These are phyloP conservation scores for Talaromyces nanjingensis DNA, from an alignment of 495 filamentous ascomycete species.

Conservation along the genomic window DNA sequence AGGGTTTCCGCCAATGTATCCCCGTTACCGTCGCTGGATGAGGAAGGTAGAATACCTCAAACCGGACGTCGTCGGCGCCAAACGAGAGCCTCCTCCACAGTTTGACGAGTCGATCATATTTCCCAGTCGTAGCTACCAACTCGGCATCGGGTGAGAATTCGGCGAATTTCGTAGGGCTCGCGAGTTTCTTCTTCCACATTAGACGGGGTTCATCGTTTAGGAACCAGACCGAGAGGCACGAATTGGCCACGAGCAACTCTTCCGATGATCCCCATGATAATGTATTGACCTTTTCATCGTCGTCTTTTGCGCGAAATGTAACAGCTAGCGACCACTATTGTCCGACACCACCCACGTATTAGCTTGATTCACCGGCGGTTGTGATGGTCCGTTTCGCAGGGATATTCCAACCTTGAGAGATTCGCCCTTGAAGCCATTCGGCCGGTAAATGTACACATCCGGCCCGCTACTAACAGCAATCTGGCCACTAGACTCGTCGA, in stretches of 20 bases:
- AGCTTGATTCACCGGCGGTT: conserved; percentile 1
- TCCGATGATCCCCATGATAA: conserved; percentile 82
- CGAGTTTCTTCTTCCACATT: conserved; percentile 69
- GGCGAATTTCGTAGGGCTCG: conserved; percentile 68
- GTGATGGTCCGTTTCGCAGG: neutral
- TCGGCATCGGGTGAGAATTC: conserved; percentile 78
- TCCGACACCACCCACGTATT: conserved; percentile 5
- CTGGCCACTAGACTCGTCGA: conserved; percentile 79
- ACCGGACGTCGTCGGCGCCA: conserved; percentile 72
- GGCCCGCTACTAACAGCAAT: conserved; percentile 64
- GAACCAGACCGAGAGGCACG: conserved; percentile 64
- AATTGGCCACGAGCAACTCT: conserved; percentile 73
- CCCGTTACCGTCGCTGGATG: conserved; percentile 75
- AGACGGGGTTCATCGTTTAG: conserved; percentile 37
- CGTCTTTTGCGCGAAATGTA: conserved; percentile 33
- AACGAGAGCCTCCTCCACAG: conserved; percentile 89
- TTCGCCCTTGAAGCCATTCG: conserved; percentile 63
- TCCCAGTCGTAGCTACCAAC: conserved; percentile 75
- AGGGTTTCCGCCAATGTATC: conserved; percentile 77
- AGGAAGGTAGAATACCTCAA: conserved; percentile 83
- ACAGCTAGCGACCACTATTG: conserved; percentile 48
- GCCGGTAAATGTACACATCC: conserved; percentile 71
- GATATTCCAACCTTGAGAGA: conserved; percentile 36
- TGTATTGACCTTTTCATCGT: conserved; percentile 45
- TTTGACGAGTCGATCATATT: conserved; percentile 79